These are phyloP conservation scores for Gnomoniopsis sp. DNA, from an alignment of 2,329 filamentous ascomycete genomes.

Conservation along the genomic window DNA sequence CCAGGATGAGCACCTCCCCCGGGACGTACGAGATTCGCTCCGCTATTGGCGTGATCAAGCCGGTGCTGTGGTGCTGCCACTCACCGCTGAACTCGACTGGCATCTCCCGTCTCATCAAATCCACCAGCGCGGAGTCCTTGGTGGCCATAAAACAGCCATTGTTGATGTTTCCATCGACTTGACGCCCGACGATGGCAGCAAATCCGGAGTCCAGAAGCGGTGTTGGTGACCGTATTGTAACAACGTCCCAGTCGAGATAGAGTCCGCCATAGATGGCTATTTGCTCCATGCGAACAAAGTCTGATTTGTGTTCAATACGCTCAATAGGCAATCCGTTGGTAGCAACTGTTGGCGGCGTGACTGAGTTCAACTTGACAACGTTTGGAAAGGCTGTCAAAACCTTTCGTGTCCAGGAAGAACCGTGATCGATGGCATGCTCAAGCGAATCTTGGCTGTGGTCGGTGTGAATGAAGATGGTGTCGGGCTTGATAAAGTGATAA, in stretches of 20 bases:
- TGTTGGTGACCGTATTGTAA: slow-evolving; percentile 23
- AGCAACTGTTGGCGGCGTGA: slow-evolving; percentile 18
- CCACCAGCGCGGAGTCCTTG: slow-evolving; percentile 19
- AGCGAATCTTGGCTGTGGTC: slow-evolving; percentile 18
- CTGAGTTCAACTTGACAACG: slow-evolving; percentile 16
- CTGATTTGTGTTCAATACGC: slow-evolving; percentile 25
- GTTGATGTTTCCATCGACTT: slow-evolving; percentile 12
- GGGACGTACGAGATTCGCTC: slow-evolving; percentile 22
- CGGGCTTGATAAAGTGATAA: slow-evolving; percentile 20
- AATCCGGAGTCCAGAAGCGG: slow-evolving; percentile 23
- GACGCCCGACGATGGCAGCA: slow-evolving; percentile 24
- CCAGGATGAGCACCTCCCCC: slow-evolving; percentile 25
- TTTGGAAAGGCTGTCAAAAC: slow-evolving; percentile 21
- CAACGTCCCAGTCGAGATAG: slow-evolving; percentile 28
- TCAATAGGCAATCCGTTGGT: slow-evolving; percentile 19
- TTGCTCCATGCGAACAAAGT: slow-evolving; percentile 26
- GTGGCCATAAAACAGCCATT: slow-evolving; percentile 13
- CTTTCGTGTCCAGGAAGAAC: slow-evolving; percentile 22
- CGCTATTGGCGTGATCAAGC: slow-evolving; percentile 25
- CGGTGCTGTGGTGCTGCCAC: slow-evolving; percentile 23
- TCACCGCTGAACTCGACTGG: slow-evolving; percentile 23
- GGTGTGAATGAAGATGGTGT: slow-evolving; percentile 26
- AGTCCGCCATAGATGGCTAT: slow-evolving; percentile 25
- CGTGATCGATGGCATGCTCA: slow-evolving; percentile 14
- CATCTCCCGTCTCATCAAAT: slow-evolving; percentile 18